These are phyloP conservation scores for Rosellinia necatrix DNA, from an alignment of 2,329 filamentous ascomycete species.

Conservation along the genomic window DNA sequence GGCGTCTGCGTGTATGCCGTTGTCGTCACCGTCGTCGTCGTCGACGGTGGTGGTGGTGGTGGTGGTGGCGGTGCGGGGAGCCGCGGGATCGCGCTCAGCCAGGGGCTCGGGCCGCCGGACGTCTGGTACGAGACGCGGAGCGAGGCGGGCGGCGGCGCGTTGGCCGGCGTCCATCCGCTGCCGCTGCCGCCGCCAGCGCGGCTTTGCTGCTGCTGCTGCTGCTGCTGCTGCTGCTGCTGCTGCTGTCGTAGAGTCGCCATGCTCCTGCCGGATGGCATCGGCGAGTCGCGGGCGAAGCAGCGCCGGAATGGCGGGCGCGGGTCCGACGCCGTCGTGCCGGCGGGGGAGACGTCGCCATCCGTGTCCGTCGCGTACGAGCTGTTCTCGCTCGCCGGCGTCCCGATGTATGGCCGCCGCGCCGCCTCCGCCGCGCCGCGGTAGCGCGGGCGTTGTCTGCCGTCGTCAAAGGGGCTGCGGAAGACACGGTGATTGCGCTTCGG, in stretches of 20 bases:
- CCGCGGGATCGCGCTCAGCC: constrained; percentile 52
- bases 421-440: too few species aligned
- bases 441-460: constrained; percentile 28
- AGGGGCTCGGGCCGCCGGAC: constrained; percentile 44
- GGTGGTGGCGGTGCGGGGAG: constrained; percentile 38
- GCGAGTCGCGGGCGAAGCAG: too few species aligned
- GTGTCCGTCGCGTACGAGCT: constrained; percentile 49
- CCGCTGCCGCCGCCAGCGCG: constrained; percentile 17
- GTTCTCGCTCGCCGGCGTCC: constrained; percentile 32
- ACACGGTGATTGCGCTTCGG: constrained; percentile 37
- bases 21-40: constrained; percentile 33
- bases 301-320: too few species aligned
- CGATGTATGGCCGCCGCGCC: constrained; percentile 41
- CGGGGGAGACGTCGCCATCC: constrained; percentile 45
- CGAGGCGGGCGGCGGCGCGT: constrained; percentile 22
- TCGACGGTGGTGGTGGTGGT: constrained; percentile 22
- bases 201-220: constrained; percentile 30
- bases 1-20: constrained; percentile 25
- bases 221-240: constrained; percentile 11
- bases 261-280: constrained; percentile 30
- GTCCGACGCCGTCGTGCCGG: too few species aligned
- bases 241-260: constrained; percentile 25
- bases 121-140: constrained; percentile 31
- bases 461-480: constrained; percentile 36
- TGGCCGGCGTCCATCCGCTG: constrained; percentile 40